Evolutionary conservation across 2,329 filamentous ascomycete species (phyloP).

Genomic region (Verticillium isaacii): DNA sequence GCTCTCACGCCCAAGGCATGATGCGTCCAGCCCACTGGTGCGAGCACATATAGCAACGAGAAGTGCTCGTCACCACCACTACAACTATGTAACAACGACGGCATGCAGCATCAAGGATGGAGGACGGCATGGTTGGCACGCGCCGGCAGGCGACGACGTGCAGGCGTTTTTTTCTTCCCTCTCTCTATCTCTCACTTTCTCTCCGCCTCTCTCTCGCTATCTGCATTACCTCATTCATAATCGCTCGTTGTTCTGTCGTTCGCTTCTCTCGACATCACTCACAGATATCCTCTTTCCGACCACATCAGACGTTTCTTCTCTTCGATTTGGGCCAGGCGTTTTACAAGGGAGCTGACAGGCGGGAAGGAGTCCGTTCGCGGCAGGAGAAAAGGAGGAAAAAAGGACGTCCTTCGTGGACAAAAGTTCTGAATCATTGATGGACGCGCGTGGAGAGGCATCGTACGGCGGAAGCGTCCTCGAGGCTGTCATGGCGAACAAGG

Average conservation of each 20-base stretch:
- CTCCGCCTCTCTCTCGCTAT: constrained; percentile 5
- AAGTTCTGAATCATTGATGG: background rate
- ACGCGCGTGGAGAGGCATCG: background rate
- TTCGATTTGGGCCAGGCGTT: constrained; percentile 6
- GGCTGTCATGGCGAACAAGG: background rate
- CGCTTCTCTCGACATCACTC: background rate
- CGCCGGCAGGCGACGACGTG: constrained; percentile 6
- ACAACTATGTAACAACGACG: constrained; percentile 12
- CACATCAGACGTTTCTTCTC: constrained; percentile 1
- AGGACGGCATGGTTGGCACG: background rate
- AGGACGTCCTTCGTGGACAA: background rate
- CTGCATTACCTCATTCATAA: constrained; percentile 7
- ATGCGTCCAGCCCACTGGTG: background rate
- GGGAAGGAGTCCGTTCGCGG: constrained; percentile 1
- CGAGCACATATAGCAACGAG: background rate
- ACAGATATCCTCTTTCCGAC: constrained; percentile 1
- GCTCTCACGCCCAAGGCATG: background rate
- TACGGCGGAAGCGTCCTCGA: background rate
- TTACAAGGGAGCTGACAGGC: constrained; percentile 7
- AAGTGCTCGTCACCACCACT: background rate
- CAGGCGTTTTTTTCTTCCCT: constrained; percentile 9
- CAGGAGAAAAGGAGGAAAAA: background rate
- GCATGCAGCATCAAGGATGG: constrained; percentile 7
- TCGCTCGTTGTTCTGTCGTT: constrained; percentile 9
- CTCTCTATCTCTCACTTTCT: too few relatives aligned